Evolutionary conservation across 345 rosid species (phyloP).

Genomic region (Syzygium aromaticum): DNA sequence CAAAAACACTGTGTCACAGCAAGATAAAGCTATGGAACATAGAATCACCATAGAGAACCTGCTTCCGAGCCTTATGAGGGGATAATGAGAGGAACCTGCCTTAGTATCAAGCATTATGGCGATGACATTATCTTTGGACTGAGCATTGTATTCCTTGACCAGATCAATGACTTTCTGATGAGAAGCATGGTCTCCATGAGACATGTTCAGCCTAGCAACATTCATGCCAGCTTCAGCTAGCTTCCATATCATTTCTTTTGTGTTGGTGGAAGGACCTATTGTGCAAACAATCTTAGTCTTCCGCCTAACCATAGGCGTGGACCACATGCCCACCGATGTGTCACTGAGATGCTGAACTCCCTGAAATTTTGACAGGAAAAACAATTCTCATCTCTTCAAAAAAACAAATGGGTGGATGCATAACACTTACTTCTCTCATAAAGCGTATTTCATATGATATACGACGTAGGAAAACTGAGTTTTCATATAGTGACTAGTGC

Average conservation of each 20-base stretch:
- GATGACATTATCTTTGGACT: constrained; percentile 75
- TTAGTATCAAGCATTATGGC: constrained; percentile 98
- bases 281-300: constrained; percentile 99
- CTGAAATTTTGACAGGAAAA: constrained; percentile 13
- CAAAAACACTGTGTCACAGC: neutral
- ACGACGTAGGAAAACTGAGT: neutral
- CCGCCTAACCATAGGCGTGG: constrained; percentile 67
- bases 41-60: neutral
- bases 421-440: neutral
- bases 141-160: constrained; percentile 96
- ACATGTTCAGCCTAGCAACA: constrained; percentile 95
- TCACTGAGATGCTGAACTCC: constrained; percentile 56
- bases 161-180: constrained; percentile 95
- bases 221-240: constrained; percentile 99
- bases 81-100: constrained; percentile 30
- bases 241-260: constrained; percentile 97
- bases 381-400: constrained; percentile 29
- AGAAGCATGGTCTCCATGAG: constrained; percentile 97
- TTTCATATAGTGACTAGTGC: neutral
- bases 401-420: neutral
- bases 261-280: constrained; percentile 89
- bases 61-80: neutral
- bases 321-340: constrained; percentile 66
- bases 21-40: neutral
- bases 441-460: neutral